Base-by-base conservation (phyloP, 306 rosid genomes). In the Lotus japonicus region DNA sequence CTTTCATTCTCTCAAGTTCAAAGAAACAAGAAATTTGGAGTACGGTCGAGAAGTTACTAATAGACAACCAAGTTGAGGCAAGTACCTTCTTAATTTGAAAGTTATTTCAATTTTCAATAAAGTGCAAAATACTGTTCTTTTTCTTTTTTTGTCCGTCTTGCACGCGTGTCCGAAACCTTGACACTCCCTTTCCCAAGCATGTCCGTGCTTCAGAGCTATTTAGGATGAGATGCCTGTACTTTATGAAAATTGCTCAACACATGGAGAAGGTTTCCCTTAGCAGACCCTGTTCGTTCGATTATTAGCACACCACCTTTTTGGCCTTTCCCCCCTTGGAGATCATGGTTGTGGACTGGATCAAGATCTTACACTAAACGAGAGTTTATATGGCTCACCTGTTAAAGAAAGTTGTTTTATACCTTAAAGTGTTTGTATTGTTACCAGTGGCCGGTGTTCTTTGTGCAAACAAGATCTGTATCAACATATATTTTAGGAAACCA, bases 31-130 rank as follows among this genome's bases (percentile, higher is more conserved):
- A 84, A 68, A 87, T 94, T 66, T 94, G 99, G 97, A 72, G 84
- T 68, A 90, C 92, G 6, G 96, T 90, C 75, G 97, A 94, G 86
- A 87, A 87, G 87, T 84, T 94, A 57, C 91, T 94, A 3, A 75
- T 85, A 58, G 99, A 94, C 95, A 90, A 85, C 85, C 99, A 94
- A 94, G 97, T 94, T 36, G 99, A 94, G 97, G 99, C 59, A 85
- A 85, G 95, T 72, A 71, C 81, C 66, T 64, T 8, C 70, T 66
- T 38, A 7, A 53, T 42, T 19, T 12, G 26, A 14, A 51, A 28
- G 11, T 49, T 45, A 51, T 43, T 45, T 45, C 46, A 71, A 57
- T 53, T 18, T n/a, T n/a, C n/a, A n/a, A n/a, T n/a, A 13, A 51
- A 61, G n/a, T 55, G 9, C 33, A 11, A 54, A 58, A 57, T 61